Percentiles rank a stretch among this genome's conserved stretches.
Conservation (phyloP, 2,329 filamentous ascomycete genomes). For the Ophiostoma ips region DNA sequence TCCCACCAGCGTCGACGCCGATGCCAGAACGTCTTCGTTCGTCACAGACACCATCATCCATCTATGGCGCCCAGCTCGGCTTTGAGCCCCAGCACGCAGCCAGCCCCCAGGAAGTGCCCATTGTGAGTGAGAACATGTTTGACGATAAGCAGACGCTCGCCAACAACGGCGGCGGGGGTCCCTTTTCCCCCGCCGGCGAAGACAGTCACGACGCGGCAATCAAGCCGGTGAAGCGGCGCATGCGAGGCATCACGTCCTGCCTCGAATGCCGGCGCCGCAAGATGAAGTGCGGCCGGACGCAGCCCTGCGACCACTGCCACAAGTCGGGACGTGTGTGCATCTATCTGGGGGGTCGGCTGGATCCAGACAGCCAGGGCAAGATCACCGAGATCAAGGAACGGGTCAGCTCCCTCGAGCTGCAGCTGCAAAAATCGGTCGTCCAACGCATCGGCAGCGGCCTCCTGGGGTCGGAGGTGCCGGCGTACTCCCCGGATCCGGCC, state of each 20-base stretch:
- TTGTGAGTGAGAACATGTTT: conserved; percentile 8
- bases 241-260: conserved; percentile 55
- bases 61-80: neutral
- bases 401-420: conserved; percentile 56
- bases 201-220: neutral
- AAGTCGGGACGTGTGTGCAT: conserved; percentile 41
- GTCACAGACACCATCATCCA: neutral
- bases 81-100: neutral
- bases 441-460: conserved; percentile 7
- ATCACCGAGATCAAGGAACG: conserved; percentile 68
- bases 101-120: conserved; percentile 8
- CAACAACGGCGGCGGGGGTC: neutral
- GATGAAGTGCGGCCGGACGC: conserved; percentile 61
- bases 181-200: neutral
- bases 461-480: conserved; percentile 4
- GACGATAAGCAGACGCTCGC: conserved; percentile 2
- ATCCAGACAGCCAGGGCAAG: conserved; percentile 54
- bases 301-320: conserved; percentile 56
- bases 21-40: conserved; percentile 1
- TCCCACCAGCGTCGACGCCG: neutral
- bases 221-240: conserved; percentile 41
- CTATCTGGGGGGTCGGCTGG: conserved; percentile 53
- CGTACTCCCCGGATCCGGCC: conserved; percentile 35
- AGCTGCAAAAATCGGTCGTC: conserved; percentile 46
- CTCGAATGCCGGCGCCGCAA: conserved; percentile 62